A percentile compares a stretch with the other conserved stretches of the same genome.
Evolutionary conservation across 2,329 filamentous ascomycete species (phyloP).

Genomic region (Penicillium sp.): DNA sequence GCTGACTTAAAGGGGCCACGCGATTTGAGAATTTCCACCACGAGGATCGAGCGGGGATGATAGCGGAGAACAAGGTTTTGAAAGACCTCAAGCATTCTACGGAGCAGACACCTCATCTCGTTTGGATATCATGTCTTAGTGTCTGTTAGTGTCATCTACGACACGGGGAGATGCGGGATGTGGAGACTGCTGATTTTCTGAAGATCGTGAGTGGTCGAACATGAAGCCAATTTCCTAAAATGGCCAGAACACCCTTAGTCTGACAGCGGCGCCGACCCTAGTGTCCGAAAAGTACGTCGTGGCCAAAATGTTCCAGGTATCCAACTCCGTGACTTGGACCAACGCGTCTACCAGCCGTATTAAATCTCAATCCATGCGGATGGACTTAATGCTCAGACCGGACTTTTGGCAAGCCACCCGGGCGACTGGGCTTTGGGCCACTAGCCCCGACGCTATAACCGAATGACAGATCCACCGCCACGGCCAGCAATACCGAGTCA

Average conservation of each 20-base stretch:
- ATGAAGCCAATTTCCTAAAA: not conserved
- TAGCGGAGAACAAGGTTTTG: not conserved
- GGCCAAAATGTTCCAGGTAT: not conserved
- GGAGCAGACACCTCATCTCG: not conserved
- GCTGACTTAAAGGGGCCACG: not conserved
- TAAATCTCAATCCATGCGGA: not conserved
- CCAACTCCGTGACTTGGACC: not conserved
- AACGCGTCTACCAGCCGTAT: not conserved
- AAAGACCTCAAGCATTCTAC: not conserved
- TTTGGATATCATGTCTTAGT: slow-evolving; percentile 1
- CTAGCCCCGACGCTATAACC: not conserved
- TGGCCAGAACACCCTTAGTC: not conserved
- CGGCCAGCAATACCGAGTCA: not conserved
- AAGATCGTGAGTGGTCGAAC: slow-evolving; percentile 7
- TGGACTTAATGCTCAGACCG: not conserved
- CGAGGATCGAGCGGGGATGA: not conserved
- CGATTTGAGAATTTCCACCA: not conserved
- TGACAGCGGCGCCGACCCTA: slow-evolving; percentile 9
- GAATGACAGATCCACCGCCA: not conserved
- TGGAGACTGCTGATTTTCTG: slow-evolving; percentile 9
- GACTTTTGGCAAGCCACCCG: not conserved
- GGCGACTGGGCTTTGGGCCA: not conserved
- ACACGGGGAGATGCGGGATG: slow-evolving; percentile 12
- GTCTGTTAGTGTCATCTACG: not conserved
- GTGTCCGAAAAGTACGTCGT: not conserved